Percentiles rank a stretch among this genome's conserved stretches.
phyloP scores from a whole-genome alignment of 2,329 filamentous ascomycete genomes.

The Aspergillus candidus region DNA sequence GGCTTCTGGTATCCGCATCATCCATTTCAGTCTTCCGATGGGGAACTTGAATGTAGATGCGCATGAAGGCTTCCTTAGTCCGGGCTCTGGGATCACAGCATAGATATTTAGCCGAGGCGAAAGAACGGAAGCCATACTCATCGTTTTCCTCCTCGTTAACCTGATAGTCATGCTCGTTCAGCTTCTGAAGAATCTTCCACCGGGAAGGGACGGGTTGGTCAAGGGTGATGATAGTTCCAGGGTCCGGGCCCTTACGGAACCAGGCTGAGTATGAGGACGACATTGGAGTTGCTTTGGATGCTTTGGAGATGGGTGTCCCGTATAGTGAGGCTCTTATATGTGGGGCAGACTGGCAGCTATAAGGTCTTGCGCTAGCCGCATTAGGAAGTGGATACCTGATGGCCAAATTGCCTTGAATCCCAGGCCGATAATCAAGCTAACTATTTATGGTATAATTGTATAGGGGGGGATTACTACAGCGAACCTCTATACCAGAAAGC shows the following conservation, averaged over 20 bases:
- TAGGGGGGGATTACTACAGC: no score
- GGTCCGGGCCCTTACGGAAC: constrained; percentile 4
- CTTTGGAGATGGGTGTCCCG: no score
- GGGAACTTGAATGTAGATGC: constrained; percentile 11
- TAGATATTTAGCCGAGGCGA: constrained; percentile 1
- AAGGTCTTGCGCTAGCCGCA: no score
- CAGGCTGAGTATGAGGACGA: constrained; percentile 3
- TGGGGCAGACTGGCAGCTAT: no score
- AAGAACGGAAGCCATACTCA: constrained; percentile 4
- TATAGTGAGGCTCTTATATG: no score
- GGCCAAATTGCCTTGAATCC: no score
- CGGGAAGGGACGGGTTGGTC: constrained; percentile 7
- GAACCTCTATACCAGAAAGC: no score
- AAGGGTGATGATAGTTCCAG: constrained; percentile 10
- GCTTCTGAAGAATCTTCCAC: constrained; percentile 13
- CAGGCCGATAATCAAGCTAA: no score
- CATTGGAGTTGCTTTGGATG: constrained; percentile 1
- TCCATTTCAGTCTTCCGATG: constrained; percentile 5
- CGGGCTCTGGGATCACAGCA: no score
- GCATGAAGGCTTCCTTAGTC: constrained; percentile 8
- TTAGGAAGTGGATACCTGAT: no score
- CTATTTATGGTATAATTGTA: no score
- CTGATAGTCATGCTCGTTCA: constrained; percentile 9
- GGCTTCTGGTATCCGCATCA: constrained; percentile 8
- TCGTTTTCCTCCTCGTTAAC: constrained; percentile 1